Percentiles rank a stretch among this genome's conserved stretches.
Evolutionary conservation across 2,329 filamentous ascomycete species (phyloP).

Genomic region (Talaromyces atroroseus): DNA sequence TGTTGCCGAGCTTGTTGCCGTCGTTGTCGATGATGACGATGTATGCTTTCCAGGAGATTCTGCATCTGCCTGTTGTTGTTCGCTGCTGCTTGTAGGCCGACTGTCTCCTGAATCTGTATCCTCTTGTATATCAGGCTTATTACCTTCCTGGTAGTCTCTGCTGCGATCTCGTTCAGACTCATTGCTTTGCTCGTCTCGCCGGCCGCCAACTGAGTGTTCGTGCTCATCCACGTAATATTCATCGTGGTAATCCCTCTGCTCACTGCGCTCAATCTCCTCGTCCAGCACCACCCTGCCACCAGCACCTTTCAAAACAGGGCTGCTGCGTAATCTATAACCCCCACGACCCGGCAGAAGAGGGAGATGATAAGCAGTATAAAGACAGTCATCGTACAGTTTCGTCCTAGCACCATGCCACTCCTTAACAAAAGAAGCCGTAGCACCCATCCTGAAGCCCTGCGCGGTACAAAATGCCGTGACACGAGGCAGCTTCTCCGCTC

Average conservation of each 20-base stretch:
- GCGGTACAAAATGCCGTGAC: slow-evolving; percentile 96
- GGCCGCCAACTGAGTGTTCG: slow-evolving; percentile 42
- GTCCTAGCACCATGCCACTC: slow-evolving; percentile 85
- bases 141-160: slow-evolving; percentile 13
- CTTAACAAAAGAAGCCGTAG: slow-evolving; percentile 81
- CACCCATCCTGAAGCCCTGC: slow-evolving; percentile 83
- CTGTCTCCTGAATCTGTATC: neutral
- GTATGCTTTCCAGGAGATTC: slow-evolving; percentile 37
- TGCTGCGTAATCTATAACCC: slow-evolving; percentile 81
- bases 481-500: slow-evolving; percentile 80
- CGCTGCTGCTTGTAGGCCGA: slow-evolving; percentile 8
- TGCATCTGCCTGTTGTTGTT: slow-evolving; percentile 18
- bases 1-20: slow-evolving; percentile 25
- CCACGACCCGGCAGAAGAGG: slow-evolving; percentile 80
- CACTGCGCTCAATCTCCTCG: slow-evolving; percentile 91
- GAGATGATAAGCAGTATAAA: slow-evolving; percentile 92
- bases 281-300: slow-evolving; percentile 90
- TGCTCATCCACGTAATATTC: slow-evolving; percentile 71
- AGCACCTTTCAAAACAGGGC: slow-evolving; percentile 85
- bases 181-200: slow-evolving; percentile 15
- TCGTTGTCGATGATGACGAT: neutral
- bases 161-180: neutral
- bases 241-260: slow-evolving; percentile 81
- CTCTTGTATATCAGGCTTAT: slow-evolving; percentile 22
- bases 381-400: slow-evolving; percentile 94